A percentile compares a stretch with the other conserved stretches of the same genome.
phyloP scores from a whole-genome alignment of 2,329 filamentous ascomycete species.

The Phaeomoniella chlamydospora region DNA sequence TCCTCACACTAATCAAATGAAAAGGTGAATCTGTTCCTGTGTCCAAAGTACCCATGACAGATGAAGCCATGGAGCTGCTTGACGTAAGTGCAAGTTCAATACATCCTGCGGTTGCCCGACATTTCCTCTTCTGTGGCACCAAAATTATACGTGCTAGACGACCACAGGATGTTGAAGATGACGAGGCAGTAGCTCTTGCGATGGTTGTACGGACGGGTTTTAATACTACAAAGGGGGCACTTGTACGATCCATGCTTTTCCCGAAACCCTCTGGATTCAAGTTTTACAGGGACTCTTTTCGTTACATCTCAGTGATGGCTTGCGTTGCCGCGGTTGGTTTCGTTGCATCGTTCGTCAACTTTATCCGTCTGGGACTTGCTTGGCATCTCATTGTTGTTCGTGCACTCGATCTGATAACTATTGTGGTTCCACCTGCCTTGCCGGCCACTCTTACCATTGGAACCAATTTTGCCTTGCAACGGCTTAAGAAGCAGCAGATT shows the following conservation, averaged over 20 bases:
- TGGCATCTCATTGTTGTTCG: slow-evolving; percentile 88
- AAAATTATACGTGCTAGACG: slow-evolving; percentile 84
- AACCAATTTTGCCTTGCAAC: slow-evolving; percentile 80
- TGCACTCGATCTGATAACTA: slow-evolving; percentile 89
- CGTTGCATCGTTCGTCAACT: slow-evolving; percentile 82
- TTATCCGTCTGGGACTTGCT: slow-evolving; percentile 65
- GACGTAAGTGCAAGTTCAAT: slow-evolving; percentile 71
- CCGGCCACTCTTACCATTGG: slow-evolving; percentile 93
- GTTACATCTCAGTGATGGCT: slow-evolving; percentile 95
- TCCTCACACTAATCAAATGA: slow-evolving; percentile 3
- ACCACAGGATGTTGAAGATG: slow-evolving; percentile 71
- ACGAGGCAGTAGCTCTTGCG: slow-evolving; percentile 80
- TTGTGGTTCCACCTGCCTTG: slow-evolving; percentile 87
- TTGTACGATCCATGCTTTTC: slow-evolving; percentile 96
- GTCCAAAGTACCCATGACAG: slow-evolving; percentile 72
- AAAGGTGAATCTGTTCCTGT: slow-evolving; percentile 87
- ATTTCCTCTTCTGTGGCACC: slow-evolving; percentile 89
- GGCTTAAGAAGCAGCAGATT: slow-evolving; percentile 77
- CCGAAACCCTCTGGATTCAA: slow-evolving; percentile 97
- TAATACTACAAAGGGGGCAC: slow-evolving; percentile 89
- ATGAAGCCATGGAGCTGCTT: slow-evolving; percentile 62
- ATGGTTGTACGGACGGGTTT: slow-evolving; percentile 91
- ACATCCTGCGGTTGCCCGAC: slow-evolving; percentile 66
- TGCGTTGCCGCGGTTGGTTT: slow-evolving; percentile 76
- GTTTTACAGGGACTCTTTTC: slow-evolving; percentile 94